A percentile compares a stretch with the other conserved stretches of the same genome.
These are phyloP conservation scores for Zea luxurians DNA, from an alignment of 176 grass and related monocot genomes.

Conservation along the genomic window DNA sequence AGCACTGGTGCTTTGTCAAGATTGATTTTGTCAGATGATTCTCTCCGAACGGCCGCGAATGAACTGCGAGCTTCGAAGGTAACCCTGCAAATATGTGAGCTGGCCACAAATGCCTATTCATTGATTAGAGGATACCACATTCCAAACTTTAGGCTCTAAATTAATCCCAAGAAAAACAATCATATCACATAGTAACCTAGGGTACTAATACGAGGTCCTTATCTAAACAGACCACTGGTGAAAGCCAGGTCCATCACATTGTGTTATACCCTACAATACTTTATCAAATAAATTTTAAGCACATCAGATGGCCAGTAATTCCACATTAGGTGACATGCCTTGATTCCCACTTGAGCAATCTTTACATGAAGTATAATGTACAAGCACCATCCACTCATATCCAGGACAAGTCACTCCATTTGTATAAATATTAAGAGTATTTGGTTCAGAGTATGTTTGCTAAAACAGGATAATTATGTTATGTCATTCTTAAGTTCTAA, in stretches of 20 bases:
- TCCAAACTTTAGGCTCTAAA: too few relatives aligned
- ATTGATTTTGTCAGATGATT: slow-evolving; percentile 94
- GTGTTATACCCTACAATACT: neutral
- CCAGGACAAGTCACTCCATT: neutral
- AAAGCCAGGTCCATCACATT: too few relatives aligned
- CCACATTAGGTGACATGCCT: neutral
- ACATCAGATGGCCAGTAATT: neutral
- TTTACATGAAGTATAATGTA: neutral
- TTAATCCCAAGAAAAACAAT: too few relatives aligned
- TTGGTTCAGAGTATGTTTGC: too few relatives aligned
- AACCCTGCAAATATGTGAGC: slow-evolving; percentile 8
- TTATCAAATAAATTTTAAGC: neutral
- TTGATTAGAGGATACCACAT: too few relatives aligned
- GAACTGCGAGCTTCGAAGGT: slow-evolving; percentile 86
- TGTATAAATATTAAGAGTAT: too few relatives aligned
- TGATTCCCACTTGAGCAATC: neutral
- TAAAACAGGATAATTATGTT: too few relatives aligned
- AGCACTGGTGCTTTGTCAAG: slow-evolving; percentile 90
- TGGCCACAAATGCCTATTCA: neutral
- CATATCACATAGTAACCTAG: too few relatives aligned
- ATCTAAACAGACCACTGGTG: too few relatives aligned
- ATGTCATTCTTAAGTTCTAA: too few relatives aligned
- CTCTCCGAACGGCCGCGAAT: slow-evolving; percentile 78
- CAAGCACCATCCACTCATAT: neutral
- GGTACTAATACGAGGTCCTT: too few relatives aligned